phyloP scores from a whole-genome alignment of 2,329 filamentous ascomycete species.

The Cadophora sp. region DNA sequence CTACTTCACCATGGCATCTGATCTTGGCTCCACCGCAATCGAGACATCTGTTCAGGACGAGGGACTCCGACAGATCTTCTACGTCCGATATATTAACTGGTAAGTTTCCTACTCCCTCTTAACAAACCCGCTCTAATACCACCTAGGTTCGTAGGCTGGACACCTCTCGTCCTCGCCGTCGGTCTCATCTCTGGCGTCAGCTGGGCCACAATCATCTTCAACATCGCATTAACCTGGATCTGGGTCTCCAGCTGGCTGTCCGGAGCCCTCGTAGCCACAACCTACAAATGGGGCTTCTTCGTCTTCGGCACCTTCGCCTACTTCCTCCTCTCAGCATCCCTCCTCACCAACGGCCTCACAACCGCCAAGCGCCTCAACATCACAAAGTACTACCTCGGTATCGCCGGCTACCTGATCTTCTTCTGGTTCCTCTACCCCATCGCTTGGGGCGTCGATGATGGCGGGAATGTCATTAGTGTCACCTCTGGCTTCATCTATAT shows the following conservation, averaged over 20 bases:
- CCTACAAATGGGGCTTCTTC: slow-evolving; percentile 75
- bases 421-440: slow-evolving; percentile 70
- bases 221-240: slow-evolving; percentile 65
- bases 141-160: slow-evolving; percentile 51
- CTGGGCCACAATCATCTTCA: slow-evolving; percentile 67
- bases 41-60: slow-evolving; percentile 58
- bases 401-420: slow-evolving; percentile 63
- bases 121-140: background rate
- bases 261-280: slow-evolving; percentile 64
- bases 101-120: slow-evolving; percentile 7
- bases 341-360: slow-evolving; percentile 61
- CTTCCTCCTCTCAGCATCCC: slow-evolving; percentile 64
- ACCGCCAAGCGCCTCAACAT: slow-evolving; percentile 63
- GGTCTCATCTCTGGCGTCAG: slow-evolving; percentile 68
- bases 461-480: slow-evolving; percentile 68
- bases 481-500: slow-evolving; percentile 73
- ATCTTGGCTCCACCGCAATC: slow-evolving; percentile 67
- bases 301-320: slow-evolving; percentile 61
- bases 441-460: slow-evolving; percentile 68
- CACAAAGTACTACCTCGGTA: slow-evolving; percentile 58
- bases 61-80: slow-evolving; percentile 66
- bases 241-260: slow-evolving; percentile 71
- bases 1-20: slow-evolving; percentile 72
- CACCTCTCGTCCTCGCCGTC: slow-evolving; percentile 63
- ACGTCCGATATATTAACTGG: slow-evolving; percentile 70